phyloP scores from a whole-genome alignment of 2,329 filamentous ascomycete genomes.

The Aspergillus sp. region DNA sequence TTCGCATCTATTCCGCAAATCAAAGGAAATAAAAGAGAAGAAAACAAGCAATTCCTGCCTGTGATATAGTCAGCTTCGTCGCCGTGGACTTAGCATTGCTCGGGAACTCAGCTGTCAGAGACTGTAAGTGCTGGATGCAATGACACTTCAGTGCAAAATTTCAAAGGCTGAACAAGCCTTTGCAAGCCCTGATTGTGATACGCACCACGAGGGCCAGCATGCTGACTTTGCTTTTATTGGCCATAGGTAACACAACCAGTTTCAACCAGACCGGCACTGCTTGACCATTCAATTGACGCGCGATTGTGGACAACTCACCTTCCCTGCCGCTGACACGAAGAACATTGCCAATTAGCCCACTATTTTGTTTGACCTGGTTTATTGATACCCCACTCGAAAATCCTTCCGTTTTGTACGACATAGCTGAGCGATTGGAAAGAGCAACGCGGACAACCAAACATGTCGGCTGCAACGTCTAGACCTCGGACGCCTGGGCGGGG shows the following conservation, averaged over 20 bases:
- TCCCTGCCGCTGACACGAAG: no score
- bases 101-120: no score
- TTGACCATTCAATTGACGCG: no score
- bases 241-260: no score
- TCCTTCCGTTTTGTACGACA: neutral
- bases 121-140: constrained; percentile 2
- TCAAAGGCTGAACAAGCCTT: neutral
- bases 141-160: neutral
- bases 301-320: no score
- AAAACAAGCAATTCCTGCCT: neutral
- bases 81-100: no score
- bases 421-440: constrained; percentile 10
- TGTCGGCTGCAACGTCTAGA: constrained; percentile 26
- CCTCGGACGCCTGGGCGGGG: constrained; percentile 27
- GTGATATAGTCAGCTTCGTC: no score
- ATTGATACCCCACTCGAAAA: neutral
- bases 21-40: neutral
- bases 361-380: neutral
- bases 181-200: no score
- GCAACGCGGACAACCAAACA: constrained; percentile 13
- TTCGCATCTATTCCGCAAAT: neutral
- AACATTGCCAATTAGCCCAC: neutral
- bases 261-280: no score
- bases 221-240: no score
- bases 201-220: no score